These are phyloP conservation scores for Aspergillus leporis DNA, from an alignment of 495 filamentous ascomycete genomes.

Conservation along the genomic window DNA sequence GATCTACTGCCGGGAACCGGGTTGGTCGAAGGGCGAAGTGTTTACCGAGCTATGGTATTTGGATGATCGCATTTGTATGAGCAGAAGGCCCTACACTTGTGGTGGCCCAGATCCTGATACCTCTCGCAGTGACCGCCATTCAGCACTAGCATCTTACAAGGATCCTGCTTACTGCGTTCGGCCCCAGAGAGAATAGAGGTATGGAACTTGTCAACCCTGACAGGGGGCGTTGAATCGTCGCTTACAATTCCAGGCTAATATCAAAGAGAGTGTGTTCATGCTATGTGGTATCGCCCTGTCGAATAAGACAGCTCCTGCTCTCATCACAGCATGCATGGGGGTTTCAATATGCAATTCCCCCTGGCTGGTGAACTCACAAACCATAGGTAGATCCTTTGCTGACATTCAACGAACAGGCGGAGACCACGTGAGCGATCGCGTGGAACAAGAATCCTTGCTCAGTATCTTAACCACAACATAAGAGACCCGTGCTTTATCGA, in stretches of 20 bases:
- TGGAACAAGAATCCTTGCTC: slow-evolving; percentile 5
- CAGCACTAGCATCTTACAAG: background rate
- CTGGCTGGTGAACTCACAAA: background rate
- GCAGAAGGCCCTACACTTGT: background rate
- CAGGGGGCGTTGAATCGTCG: background rate
- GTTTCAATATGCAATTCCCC: slow-evolving; percentile 1
- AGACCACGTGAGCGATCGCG: background rate
- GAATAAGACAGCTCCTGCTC: slow-evolving; percentile 7
- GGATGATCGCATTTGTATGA: slow-evolving; percentile 24
- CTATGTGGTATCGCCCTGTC: slow-evolving; percentile 8
- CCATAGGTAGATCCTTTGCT: background rate
- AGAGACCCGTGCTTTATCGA: slow-evolving; percentile 6
- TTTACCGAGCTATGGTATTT: slow-evolving; percentile 39
- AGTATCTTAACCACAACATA: background rate
- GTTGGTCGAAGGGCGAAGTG: slow-evolving; percentile 10
- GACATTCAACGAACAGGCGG: slow-evolving; percentile 2
- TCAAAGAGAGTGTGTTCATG: background rate
- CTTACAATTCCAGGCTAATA: slow-evolving; percentile 2
- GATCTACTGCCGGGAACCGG: slow-evolving; percentile 12
- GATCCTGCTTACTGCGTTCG: slow-evolving; percentile 3
- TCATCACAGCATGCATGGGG: slow-evolving; percentile 9
- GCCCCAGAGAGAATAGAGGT: slow-evolving; percentile 2
- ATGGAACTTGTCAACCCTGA: background rate
- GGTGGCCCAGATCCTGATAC: background rate
- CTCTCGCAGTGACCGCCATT: background rate